Conservation (phyloP, 1,284 basidiomycete species). For the Peniophora sp. region DNA sequence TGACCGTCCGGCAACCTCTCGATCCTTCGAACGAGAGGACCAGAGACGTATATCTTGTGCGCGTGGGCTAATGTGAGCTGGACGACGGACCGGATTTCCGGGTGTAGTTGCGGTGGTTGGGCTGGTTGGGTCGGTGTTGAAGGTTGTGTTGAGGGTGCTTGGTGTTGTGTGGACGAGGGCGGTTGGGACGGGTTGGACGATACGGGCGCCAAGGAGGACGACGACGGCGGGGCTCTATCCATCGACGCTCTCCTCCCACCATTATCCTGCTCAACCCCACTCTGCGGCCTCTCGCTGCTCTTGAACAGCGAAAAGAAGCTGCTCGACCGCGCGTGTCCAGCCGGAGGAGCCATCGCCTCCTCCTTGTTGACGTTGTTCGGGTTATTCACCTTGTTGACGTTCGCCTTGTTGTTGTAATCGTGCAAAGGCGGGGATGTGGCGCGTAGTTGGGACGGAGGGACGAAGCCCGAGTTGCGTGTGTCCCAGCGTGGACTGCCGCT, state of each 20-base stretch:
- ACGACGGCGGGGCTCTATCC: neutral
- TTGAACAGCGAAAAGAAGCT: constrained; percentile 38
- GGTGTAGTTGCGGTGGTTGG: constrained; percentile 41
- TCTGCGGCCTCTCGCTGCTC: constrained; percentile 2
- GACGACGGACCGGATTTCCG: constrained; percentile 72
- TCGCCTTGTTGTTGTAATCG: constrained; percentile 11
- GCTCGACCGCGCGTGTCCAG: constrained; percentile 16
- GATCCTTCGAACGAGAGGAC: constrained; percentile 65
- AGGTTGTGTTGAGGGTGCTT: neutral
- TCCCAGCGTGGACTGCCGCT: constrained; percentile 32
- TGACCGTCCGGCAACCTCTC: constrained; percentile 75
- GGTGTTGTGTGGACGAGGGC: neutral
- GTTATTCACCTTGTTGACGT: no score
- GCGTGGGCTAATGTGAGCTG: constrained; percentile 61
- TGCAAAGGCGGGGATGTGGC: constrained; percentile 19
- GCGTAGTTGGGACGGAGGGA: constrained; percentile 39
- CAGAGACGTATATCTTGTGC: constrained; percentile 77
- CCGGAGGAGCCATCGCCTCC: constrained; percentile 10
- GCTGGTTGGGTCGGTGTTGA: constrained; percentile 6
- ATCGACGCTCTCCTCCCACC: constrained; percentile 1
- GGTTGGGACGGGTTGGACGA: no score
- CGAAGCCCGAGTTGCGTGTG: constrained; percentile 37
- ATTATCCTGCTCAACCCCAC: neutral
- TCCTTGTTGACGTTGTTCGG: no score
- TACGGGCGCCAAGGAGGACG: neutral